Evolutionary conservation across 495 filamentous ascomycete species (phyloP), one percentile per base, ranked within the genome.

Genomic region (Eremomyces bilateralis): DNA sequence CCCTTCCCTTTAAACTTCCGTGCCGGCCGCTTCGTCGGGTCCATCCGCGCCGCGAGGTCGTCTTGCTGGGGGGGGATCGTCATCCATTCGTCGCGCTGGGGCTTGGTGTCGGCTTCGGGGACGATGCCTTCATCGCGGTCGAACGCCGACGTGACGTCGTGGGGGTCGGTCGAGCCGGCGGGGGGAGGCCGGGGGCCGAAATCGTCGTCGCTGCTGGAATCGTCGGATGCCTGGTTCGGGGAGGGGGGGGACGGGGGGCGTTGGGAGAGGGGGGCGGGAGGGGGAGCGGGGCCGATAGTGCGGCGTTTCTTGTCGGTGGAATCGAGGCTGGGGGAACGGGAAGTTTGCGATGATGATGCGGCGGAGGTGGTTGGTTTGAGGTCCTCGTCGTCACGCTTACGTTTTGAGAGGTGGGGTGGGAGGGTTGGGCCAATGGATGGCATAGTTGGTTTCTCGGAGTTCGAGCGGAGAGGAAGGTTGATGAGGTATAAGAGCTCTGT

Each of bases 41-140:
- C 85, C 34, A 77, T 70, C 27, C 73, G 72, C 4, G 66, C 59
- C 17, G 66, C 58, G 54, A 64, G 66, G 43, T 69, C 70, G 20
- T 63, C 59, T 18, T 63, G 54, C 3, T 66, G 67, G 0, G 88
- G 88, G 0, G 85, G 88, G 4, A 75, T 67, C 20, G 85, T 62
- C 88, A 97, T 97, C 88, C 88, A 97, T 45, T 80, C 72, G 56
- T 91, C 88, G 36, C 88, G 70, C 39, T 65, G 61, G 15, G 32
- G 5, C 18, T 1, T 24, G n/a, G 35, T 8, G 2, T 38, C 24
- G 2, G 29, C 29, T 34, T 13, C 27, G 2, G 22, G 20, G 15
- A 31, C 16, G 5, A 35, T 15, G 8, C 11, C 21, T 6, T 19
- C 24, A 16, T 8, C 19, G 8, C 30, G 8, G 11, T 33, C 16